A percentile compares a stretch with the other conserved stretches of the same genome.
These are phyloP conservation scores for Hortiboletus rubellus DNA, from an alignment of 1,284 basidiomycete genomes.

Conservation along the genomic window DNA sequence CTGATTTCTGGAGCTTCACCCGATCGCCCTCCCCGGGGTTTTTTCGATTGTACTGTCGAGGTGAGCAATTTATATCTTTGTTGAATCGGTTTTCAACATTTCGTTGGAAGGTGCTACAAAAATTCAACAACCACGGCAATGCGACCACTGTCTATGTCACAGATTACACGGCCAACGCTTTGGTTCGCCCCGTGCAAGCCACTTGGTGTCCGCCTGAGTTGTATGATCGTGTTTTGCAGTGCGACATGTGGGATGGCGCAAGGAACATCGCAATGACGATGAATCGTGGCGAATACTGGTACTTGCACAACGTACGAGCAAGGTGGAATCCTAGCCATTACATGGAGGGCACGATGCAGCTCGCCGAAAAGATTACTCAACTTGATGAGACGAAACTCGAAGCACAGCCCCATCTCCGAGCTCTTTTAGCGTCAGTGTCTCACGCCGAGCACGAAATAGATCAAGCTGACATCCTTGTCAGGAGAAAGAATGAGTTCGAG, in stretches of 20 bases:
- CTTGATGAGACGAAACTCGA: constrained; percentile 44
- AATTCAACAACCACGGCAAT: constrained; percentile 37
- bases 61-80: constrained; percentile 37
- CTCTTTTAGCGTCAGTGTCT: constrained; percentile 52
- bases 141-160: constrained; percentile 62
- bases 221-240: constrained; percentile 46
- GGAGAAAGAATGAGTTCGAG: constrained; percentile 57
- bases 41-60: constrained; percentile 69
- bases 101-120: constrained; percentile 47
- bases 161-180: constrained; percentile 57
- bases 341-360: constrained; percentile 53
- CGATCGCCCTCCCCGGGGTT: constrained; percentile 46
- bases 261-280: constrained; percentile 43
- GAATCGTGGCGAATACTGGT: constrained; percentile 52
- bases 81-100: background rate
- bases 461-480: constrained; percentile 28
- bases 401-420: constrained; percentile 41
- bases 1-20: constrained; percentile 54
- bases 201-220: constrained; percentile 52
- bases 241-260: constrained; percentile 60
- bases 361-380: constrained; percentile 45
- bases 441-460: background rate
- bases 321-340: constrained; percentile 40
- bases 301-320: constrained; percentile 56
- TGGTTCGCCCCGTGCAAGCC: constrained; percentile 34